Evolutionary conservation across 352 stramenopile species (phyloP).

Genomic region (Globisporangium nodosum): DNA sequence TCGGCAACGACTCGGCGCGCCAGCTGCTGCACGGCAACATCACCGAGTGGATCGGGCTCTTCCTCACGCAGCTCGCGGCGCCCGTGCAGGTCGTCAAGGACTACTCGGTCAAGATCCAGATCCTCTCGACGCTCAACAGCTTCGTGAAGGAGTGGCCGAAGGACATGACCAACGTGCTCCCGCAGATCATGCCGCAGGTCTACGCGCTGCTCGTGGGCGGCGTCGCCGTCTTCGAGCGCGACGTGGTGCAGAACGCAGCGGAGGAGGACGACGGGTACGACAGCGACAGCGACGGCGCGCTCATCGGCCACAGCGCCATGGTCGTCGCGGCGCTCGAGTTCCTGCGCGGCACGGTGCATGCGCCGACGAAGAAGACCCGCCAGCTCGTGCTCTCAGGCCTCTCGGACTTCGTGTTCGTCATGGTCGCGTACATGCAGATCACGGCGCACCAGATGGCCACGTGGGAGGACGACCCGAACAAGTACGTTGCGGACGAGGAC

Average conservation of each 20-base stretch:
- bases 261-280: conserved; percentile 73
- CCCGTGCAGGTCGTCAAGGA: conserved; percentile 47
- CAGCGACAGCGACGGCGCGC: conserved; percentile 62
- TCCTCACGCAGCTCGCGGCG: conserved; percentile 42
- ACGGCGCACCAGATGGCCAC: conserved; percentile 62
- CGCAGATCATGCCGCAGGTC: conserved; percentile 66
- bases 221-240: conserved; percentile 41
- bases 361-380: conserved; percentile 77
- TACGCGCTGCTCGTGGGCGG: conserved; percentile 47
- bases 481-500: conserved; percentile 83
- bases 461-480: conserved; percentile 78
- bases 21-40: conserved; percentile 64
- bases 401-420: conserved; percentile 66
- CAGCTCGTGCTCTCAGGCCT: conserved; percentile 47
- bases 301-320: conserved; percentile 61
- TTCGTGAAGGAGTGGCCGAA: conserved; percentile 82
- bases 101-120: conserved; percentile 72
- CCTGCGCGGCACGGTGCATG: conserved; percentile 56
- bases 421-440: conserved; percentile 86
- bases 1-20: conserved; percentile 52
- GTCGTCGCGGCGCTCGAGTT: conserved; percentile 75
- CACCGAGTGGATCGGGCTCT: conserved; percentile 64
- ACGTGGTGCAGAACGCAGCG: conserved; percentile 42
- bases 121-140: conserved; percentile 62
- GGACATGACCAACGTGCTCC: conserved; percentile 68